phyloP scores from a whole-genome alignment of 768 basidiomycete genomes.

The Suillus bovinus region DNA sequence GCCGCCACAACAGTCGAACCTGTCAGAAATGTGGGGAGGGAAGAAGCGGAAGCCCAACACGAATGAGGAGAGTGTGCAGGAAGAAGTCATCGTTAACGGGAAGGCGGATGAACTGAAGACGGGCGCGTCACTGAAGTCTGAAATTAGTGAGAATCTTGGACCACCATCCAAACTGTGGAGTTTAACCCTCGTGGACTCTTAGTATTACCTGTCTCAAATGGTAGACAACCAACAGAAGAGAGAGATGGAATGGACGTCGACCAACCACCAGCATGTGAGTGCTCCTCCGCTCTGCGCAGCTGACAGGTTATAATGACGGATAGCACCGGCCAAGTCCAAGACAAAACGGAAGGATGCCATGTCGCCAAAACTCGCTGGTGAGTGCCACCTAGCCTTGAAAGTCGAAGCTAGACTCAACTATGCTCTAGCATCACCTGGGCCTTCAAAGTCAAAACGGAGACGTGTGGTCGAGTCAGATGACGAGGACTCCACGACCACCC shows the following conservation, averaged over 20 bases:
- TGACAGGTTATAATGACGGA: background rate
- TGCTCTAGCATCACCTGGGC: conserved; percentile 22
- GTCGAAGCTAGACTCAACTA: conserved; percentile 3
- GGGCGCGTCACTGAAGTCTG: background rate
- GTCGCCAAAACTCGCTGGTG: conserved; percentile 22
- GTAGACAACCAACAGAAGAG: background rate
- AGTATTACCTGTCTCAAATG: conserved; percentile 1
- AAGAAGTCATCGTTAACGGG: conserved; percentile 15
- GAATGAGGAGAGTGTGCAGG: conserved; percentile 27
- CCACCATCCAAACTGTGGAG: background rate
- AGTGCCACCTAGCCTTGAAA: conserved; percentile 14
- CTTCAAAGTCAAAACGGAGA: conserved; percentile 47
- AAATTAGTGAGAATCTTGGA: background rate
- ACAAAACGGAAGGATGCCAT: conserved; percentile 41
- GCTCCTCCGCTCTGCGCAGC: too few species aligned
- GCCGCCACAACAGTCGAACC: conserved; percentile 76
- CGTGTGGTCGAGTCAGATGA: conserved; percentile 57
- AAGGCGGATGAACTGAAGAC: background rate
- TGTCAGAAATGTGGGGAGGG: conserved; percentile 72
- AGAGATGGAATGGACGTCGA: background rate
- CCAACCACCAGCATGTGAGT: background rate
- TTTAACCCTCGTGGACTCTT: background rate
- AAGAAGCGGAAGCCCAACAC: conserved; percentile 42
- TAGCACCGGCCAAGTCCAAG: conserved; percentile 32
- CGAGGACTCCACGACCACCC: conserved; percentile 33